Base-by-base conservation (phyloP, 768 basidiomycete genomes). In the Podaxis sp. region DNA sequence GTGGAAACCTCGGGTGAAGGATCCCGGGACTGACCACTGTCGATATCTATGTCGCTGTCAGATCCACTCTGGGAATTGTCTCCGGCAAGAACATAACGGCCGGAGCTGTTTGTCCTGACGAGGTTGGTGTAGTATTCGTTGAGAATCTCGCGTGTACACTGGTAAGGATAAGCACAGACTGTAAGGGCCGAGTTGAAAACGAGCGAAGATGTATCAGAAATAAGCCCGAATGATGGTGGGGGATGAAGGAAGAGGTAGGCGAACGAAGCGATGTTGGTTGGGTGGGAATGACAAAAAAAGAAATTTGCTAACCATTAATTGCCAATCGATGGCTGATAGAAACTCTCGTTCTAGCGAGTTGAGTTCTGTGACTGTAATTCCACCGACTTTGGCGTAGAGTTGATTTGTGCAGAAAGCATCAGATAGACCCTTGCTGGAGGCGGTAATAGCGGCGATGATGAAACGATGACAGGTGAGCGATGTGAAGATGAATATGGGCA, bases 401-500 rank as follows among this genome's bases (percentile, higher is more conserved):
- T 83, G 86, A 74, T 98, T 98, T 53, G 93, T 94, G 77, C 93
- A 96, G 74, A 98, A 98, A 19, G 88, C 85, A 77, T 99, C 97
- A 75, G 93, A 96, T 50, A 98, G 86, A 0, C 94, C 94, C 76
- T 99, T 98, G 79, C 88, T 91, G 65, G 93, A 90, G 63, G 95
- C 93, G 33, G 92, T 87, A 74, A 98, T 89, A 68, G 94, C 87
- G 50, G 96, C 85, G 77, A 98, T 98, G 72, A 98, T 83, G 78
- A 99, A 98, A 63, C 97, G 94, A 77, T 99, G 97, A 70, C 94
- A 94, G 24, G 96, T 98, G 70, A 98, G 86, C 40, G 95, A 96
- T 40, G 94, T 93, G 66, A 99, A 85, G 54, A 91, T 96, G 82
- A 98, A 99, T 37, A 86, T 81, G 24, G 94, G 91, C 69, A 87